Evolutionary conservation across 2,329 filamentous ascomycete genomes (phyloP).

Genomic region (Penicillium sp.): DNA sequence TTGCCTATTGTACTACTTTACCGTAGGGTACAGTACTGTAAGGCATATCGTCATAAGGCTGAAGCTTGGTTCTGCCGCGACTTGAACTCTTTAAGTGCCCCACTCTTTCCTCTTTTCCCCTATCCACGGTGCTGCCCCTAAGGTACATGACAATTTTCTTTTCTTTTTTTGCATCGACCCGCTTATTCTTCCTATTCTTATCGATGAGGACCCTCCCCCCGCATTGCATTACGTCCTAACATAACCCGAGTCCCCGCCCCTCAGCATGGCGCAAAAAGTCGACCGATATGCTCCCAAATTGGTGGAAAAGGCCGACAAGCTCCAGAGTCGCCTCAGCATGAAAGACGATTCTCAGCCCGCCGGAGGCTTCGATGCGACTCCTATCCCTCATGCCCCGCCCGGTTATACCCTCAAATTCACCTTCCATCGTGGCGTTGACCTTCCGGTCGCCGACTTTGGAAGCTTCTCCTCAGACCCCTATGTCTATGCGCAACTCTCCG

Average conservation of each 20-base stretch:
- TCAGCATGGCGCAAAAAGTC: conserved; percentile 18
- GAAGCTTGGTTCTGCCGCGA: conserved; percentile 19
- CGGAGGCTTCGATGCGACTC: conserved; percentile 80
- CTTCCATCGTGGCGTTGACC: conserved; percentile 78
- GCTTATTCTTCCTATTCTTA: conserved; percentile 5
- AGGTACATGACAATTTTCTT: too few relatives aligned
- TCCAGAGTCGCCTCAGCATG: conserved; percentile 40
- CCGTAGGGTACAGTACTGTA: too few relatives aligned
- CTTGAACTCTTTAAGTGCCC: not conserved
- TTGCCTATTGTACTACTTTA: conserved; percentile 8
- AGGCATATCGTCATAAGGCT: too few relatives aligned
- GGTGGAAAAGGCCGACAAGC: conserved; percentile 43
- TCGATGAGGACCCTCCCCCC: conserved; percentile 3
- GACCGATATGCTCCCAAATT: conserved; percentile 45
- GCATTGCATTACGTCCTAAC: conserved; percentile 1
- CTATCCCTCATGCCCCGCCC: conserved; percentile 72
- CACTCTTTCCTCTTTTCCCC: not conserved
- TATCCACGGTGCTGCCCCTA: too few relatives aligned
- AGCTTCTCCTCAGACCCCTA: conserved; percentile 83
- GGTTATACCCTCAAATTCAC: conserved; percentile 86
- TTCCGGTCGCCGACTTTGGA: conserved; percentile 80
- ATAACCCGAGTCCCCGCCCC: not conserved
- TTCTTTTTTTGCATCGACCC: not conserved
- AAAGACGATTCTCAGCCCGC: conserved; percentile 55
- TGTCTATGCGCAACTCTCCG: conserved; percentile 74